A percentile compares a stretch with the other conserved stretches of the same genome.
Conservation (phyloP, 2,329 filamentous ascomycete genomes). For the Chalaropsis ovoidea region DNA sequence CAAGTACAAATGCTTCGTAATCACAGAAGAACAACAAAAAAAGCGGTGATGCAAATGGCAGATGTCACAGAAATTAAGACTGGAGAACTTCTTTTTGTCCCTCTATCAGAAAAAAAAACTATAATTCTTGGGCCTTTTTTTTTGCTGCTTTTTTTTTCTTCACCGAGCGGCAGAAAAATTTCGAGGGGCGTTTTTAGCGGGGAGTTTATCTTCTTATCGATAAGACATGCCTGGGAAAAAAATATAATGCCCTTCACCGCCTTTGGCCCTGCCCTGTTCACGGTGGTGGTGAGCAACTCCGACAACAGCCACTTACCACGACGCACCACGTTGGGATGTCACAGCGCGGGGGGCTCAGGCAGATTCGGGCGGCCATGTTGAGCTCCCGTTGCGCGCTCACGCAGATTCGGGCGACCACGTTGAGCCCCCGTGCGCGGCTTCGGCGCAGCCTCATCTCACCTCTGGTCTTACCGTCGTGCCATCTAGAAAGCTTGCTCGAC, state of each 20-base stretch:
- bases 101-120: slow-evolving; percentile 16
- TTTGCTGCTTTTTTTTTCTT: background rate
- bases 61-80: background rate
- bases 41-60: slow-evolving; percentile 1
- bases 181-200: slow-evolving; percentile 23
- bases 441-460: slow-evolving; percentile 8
- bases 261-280: background rate
- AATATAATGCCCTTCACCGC: slow-evolving; percentile 16
- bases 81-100: background rate
- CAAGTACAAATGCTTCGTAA: background rate
- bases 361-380: too few relatives aligned
- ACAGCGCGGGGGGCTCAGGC: too few relatives aligned
- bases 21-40: background rate
- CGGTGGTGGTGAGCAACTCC: background rate
- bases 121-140: slow-evolving; percentile 13
- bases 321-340: too few relatives aligned
- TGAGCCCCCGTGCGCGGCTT: too few relatives aligned
- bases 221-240: slow-evolving; percentile 9
- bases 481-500: background rate
- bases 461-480: slow-evolving; percentile 12
- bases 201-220: slow-evolving; percentile 21
- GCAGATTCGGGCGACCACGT: too few relatives aligned
- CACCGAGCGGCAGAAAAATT: slow-evolving; percentile 22
- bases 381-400: too few relatives aligned
- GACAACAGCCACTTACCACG: background rate